Evolutionary conservation across 1,284 basidiomycete genomes (phyloP), one percentile per base, ranked within the genome.

Genomic region (Caloboletus firmus): DNA sequence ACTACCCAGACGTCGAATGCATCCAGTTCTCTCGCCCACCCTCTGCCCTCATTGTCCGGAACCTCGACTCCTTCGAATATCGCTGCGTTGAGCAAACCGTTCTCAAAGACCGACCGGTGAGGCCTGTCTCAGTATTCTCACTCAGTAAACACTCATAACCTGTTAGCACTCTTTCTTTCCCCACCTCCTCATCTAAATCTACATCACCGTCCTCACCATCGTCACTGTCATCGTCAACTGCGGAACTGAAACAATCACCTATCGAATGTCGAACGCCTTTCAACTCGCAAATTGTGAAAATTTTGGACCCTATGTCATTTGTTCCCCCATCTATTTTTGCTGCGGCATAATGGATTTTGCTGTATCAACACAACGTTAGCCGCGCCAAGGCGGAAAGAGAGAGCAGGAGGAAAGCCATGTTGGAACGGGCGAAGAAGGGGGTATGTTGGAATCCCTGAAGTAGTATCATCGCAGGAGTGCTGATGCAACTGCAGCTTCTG

Each of bases 51-150:
- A n/a, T 48, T 58, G 26, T 55, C 60, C 37, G 57, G 53, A 51
- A 35, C 42, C 18, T 26, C 48, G 35, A 52, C 51, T 45, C 26
- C 62, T 53, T 55, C 32, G 55, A 64, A 64, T 15, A 36, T 45
- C 8, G 17, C 49, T 34, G 51, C 62, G 22, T 59, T 64, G 30
- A 65, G 67, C 15, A 81, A 79, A 30, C 79, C 77, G 9, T 88
- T 91, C 63, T 84, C 81, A 34, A 83, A 84, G 68, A 78, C 82
- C 54, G 84, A 89, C 60, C 79, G 88, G 88, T 91, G 76, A 73
- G 87, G 79, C 42, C 18, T 42, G 31, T 65, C 65, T 57, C 44
- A 53, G 51, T 55, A 36, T 59, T 62, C 56, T 52, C 59, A 57
- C 64, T 73, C 71, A 78, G 81, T 84, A 79, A 76, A 74, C 78